Conservation (phyloP, 2,329 filamentous ascomycete species). For the Catunica adiposa region DNA sequence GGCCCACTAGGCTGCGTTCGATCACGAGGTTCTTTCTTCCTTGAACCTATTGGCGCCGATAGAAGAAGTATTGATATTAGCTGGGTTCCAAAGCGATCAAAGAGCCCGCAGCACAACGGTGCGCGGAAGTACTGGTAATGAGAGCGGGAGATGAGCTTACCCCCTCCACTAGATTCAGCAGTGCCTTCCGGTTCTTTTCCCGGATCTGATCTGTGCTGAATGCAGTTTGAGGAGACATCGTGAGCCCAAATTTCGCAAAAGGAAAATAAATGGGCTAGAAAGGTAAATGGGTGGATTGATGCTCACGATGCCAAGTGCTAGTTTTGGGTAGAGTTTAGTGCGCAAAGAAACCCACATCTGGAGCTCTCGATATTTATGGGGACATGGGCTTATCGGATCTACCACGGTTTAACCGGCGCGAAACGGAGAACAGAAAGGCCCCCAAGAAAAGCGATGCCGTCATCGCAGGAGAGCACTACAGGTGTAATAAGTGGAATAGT, state of each 20-base stretch:
- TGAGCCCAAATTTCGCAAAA: slow-evolving; percentile 18
- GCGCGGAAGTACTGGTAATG: neutral
- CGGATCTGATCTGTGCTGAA: slow-evolving; percentile 63
- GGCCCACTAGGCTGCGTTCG: slow-evolving; percentile 76
- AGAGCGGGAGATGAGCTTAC: slow-evolving; percentile 39
- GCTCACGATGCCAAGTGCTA: neutral
- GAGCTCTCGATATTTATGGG: neutral
- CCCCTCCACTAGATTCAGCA: slow-evolving; percentile 81
- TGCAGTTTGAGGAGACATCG: slow-evolving; percentile 52
- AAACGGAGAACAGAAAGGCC: no score
- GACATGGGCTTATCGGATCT: neutral
- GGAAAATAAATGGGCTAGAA: neutral
- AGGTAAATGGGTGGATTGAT: neutral
- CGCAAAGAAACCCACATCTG: neutral
- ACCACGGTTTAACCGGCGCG: neutral
- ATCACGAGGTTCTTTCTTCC: slow-evolving; percentile 98
- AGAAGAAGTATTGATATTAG: neutral
- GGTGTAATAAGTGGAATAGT: no score
- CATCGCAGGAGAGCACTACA: no score
- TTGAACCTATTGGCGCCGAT: slow-evolving; percentile 50
- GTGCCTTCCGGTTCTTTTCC: slow-evolving; percentile 70
- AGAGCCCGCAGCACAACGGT: neutral
- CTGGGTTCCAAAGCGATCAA: neutral
- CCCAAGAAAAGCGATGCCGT: no score
- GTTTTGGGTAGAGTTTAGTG: neutral